Evolutionary conservation across 768 basidiomycete genomes (phyloP).

Genomic region (Boletus rubroflammeus): DNA sequence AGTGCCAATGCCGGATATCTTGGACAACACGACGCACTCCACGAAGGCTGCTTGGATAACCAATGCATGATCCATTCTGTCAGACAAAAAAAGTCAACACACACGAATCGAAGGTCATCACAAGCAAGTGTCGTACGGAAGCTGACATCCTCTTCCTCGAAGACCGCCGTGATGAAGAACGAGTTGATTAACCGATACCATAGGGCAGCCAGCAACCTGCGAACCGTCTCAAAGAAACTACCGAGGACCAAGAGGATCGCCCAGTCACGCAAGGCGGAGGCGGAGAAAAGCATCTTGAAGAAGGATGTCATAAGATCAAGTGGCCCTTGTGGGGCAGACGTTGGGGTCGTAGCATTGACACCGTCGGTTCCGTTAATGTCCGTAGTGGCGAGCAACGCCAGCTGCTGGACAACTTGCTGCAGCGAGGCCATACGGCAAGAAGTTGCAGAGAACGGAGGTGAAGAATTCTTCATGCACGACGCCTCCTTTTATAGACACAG

Average conservation of each 20-base stretch:
- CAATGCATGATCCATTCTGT: slow-evolving; percentile 71
- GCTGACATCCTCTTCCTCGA: slow-evolving; percentile 55
- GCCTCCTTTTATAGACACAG: slow-evolving; percentile 11
- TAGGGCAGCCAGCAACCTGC: slow-evolving; percentile 41
- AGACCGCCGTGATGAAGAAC: slow-evolving; percentile 60
- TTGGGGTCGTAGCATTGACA: slow-evolving; percentile 15
- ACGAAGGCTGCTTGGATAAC: slow-evolving; percentile 60
- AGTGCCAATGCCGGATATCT: neutral
- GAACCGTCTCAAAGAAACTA: slow-evolving; percentile 54
- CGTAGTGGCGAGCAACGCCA: slow-evolving; percentile 21
- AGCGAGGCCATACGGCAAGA: slow-evolving; percentile 25
- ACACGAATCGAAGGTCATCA: neutral
- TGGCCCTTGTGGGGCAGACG: slow-evolving; percentile 15
- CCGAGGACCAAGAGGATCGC: slow-evolving; percentile 60
- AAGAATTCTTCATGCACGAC: neutral
- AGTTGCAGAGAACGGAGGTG: neutral
- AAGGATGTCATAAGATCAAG: slow-evolving; percentile 34
- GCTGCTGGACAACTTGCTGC: slow-evolving; percentile 30
- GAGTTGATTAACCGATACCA: slow-evolving; percentile 46
- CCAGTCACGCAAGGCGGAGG: slow-evolving; percentile 59
- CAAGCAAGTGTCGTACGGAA: slow-evolving; percentile 41
- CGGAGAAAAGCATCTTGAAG: slow-evolving; percentile 46
- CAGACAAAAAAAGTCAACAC: neutral
- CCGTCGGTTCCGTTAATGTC: slow-evolving; percentile 5
- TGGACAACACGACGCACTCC: slow-evolving; percentile 39